Conservation (phyloP, 805 yeast genomes). For the Myxozyma mucilagina region DNA sequence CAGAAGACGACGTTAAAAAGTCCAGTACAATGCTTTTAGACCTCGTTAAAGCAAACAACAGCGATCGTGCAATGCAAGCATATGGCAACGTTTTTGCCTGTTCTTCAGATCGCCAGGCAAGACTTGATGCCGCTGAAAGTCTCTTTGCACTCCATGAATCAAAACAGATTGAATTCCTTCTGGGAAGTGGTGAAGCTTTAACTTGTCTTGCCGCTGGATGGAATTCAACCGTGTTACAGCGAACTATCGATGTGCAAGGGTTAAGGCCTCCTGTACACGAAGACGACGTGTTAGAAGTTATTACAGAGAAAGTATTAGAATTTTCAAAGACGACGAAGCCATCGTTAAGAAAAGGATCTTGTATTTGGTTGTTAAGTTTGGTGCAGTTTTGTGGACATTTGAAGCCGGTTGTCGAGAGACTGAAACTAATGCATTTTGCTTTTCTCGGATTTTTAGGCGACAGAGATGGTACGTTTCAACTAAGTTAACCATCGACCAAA, state of each 20-base stretch:
- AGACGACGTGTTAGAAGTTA: conserved; percentile 34
- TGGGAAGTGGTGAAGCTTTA: conserved; percentile 83
- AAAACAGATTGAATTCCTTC: conserved; percentile 72
- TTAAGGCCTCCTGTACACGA: not conserved
- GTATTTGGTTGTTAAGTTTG: conserved; percentile 82
- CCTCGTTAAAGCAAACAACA: conserved; percentile 47
- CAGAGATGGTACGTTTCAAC: conserved; percentile 53
- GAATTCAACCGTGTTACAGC: conserved; percentile 58
- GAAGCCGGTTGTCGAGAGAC: conserved; percentile 43
- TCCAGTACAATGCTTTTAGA: conserved; percentile 27
- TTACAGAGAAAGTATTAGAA: conserved; percentile 53
- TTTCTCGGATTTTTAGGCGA: conserved; percentile 80
- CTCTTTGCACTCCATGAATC: conserved; percentile 61
- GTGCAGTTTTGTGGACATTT: conserved; percentile 69
- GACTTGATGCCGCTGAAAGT: conserved; percentile 41
- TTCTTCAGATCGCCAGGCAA: conserved; percentile 33
- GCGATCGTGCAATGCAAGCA: conserved; percentile 60
- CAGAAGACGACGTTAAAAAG: conserved; percentile 18
- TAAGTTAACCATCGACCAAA: not conserved
- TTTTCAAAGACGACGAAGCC: conserved; percentile 71
- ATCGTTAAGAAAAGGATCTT: conserved; percentile 63
- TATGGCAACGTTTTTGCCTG: conserved; percentile 57
- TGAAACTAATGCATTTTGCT: conserved; percentile 66
- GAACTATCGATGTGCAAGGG: conserved; percentile 54
- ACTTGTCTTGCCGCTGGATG: conserved; percentile 73